These are phyloP conservation scores for Saksenaea oblongispora DNA, from an alignment of 371 early-diverging fungal genomes.

Conservation along the genomic window DNA sequence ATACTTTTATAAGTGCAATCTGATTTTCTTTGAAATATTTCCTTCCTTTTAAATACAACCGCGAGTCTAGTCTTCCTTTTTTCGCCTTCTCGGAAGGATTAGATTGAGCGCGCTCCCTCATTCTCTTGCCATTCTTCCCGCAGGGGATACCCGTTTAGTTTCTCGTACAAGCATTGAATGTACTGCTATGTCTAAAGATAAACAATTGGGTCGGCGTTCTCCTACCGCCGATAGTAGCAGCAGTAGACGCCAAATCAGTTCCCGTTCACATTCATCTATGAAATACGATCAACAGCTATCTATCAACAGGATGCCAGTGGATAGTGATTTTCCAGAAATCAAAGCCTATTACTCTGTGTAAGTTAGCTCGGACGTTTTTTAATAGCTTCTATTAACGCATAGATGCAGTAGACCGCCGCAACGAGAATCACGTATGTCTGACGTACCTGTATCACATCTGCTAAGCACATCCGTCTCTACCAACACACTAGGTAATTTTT, in stretches of 20 bases:
- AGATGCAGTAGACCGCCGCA: neutral
- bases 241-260: neutral
- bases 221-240: neutral
- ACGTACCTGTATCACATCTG: neutral
- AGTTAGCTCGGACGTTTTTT: neutral
- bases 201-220: neutral
- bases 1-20: neutral
- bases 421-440: neutral
- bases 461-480: neutral
- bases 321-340: slow-evolving; percentile 38
- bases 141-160: neutral
- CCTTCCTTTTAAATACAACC: slow-evolving; percentile 10
- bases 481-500: neutral
- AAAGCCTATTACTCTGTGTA: slow-evolving; percentile 49
- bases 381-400: neutral
- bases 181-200: neutral
- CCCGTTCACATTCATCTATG: neutral
- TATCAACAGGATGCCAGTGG: neutral
- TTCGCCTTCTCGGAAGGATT: neutral
- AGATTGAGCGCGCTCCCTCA: neutral
- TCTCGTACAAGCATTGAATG: neutral
- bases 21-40: neutral
- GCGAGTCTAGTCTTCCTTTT: neutral
- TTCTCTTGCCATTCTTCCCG: neutral
- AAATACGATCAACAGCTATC: neutral